Evolutionary conservation across 2,329 filamentous ascomycete species (phyloP).

Genomic region (Whalleya microplaca): DNA sequence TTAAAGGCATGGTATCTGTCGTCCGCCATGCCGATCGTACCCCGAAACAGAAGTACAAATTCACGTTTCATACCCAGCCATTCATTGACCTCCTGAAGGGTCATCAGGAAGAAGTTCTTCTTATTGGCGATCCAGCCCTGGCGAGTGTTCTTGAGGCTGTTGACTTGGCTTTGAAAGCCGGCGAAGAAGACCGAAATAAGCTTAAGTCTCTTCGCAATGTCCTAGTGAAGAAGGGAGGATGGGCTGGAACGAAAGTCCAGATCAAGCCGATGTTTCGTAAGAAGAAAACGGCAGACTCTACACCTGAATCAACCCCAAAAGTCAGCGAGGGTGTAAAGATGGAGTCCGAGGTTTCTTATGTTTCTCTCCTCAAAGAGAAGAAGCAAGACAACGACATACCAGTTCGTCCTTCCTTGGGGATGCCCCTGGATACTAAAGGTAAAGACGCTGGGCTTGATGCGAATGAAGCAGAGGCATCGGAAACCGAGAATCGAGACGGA

Average conservation of each 20-base stretch:
- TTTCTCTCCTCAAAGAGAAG: slow-evolving; percentile 26
- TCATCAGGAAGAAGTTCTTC: slow-evolving; percentile 92
- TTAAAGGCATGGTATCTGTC: slow-evolving; percentile 96
- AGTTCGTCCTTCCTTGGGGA: slow-evolving; percentile 13
- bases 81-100: slow-evolving; percentile 95
- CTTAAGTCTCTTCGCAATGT: slow-evolving; percentile 85
- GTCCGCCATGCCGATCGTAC: slow-evolving; percentile 96
- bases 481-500: slow-evolving; percentile 38
- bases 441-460: slow-evolving; percentile 17
- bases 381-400: slow-evolving; percentile 31
- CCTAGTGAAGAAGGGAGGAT: slow-evolving; percentile 87
- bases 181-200: slow-evolving; percentile 83
- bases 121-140: slow-evolving; percentile 89
- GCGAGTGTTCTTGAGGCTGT: slow-evolving; percentile 89
- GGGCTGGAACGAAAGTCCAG: slow-evolving; percentile 96
- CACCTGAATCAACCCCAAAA: slow-evolving; percentile 30
- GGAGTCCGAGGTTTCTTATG: slow-evolving; percentile 36
- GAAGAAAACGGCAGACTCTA: slow-evolving; percentile 68
- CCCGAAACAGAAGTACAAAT: slow-evolving; percentile 99
- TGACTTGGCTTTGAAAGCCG: slow-evolving; percentile 75
- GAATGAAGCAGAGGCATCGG: slow-evolving; percentile 21
- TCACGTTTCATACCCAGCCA: slow-evolving; percentile 95
- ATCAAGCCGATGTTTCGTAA: slow-evolving; percentile 99
- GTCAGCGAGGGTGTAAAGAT: slow-evolving; percentile 42
- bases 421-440: slow-evolving; percentile 14